Evolutionary conservation across 495 filamentous ascomycete species (phyloP).

Genomic region (Annulohypoxylon maeteangense): DNA sequence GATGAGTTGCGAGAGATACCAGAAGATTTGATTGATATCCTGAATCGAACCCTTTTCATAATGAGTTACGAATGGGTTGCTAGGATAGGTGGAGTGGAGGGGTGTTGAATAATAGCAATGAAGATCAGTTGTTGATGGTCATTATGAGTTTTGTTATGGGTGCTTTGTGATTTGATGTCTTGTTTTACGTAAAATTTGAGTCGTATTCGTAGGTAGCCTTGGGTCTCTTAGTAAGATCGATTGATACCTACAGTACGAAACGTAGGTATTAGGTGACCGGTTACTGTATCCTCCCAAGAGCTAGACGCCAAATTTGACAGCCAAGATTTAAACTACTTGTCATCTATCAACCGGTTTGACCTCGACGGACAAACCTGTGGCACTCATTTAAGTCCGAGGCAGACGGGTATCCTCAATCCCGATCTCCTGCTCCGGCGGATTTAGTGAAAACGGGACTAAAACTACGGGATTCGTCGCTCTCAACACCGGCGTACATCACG

Average conservation of each 20-base stretch:
- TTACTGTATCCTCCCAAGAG: no score
- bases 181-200: background rate
- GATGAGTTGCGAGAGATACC: conserved; percentile 19
- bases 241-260: no score
- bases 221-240: no score
- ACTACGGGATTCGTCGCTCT: conserved; percentile 5
- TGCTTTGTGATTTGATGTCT: background rate
- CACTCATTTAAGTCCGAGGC: conserved; percentile 18
- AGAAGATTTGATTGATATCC: conserved; percentile 31
- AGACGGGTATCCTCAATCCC: background rate
- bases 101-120: background rate
- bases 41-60: conserved; percentile 2
- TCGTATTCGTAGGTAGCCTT: no score
- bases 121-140: background rate
- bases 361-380: background rate
- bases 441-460: background rate
- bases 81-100: background rate
- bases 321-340: no score
- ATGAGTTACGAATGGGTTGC: conserved; percentile 7
- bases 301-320: no score
- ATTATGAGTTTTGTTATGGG: background rate
- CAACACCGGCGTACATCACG: no score
- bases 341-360: no score
- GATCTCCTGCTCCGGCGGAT: conserved; percentile 1
- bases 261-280: no score